A percentile compares a stretch with the other conserved stretches of the same genome.
phyloP scores from a whole-genome alignment of 2,329 filamentous ascomycete genomes.

The Thielaviopsis euricoi region DNA sequence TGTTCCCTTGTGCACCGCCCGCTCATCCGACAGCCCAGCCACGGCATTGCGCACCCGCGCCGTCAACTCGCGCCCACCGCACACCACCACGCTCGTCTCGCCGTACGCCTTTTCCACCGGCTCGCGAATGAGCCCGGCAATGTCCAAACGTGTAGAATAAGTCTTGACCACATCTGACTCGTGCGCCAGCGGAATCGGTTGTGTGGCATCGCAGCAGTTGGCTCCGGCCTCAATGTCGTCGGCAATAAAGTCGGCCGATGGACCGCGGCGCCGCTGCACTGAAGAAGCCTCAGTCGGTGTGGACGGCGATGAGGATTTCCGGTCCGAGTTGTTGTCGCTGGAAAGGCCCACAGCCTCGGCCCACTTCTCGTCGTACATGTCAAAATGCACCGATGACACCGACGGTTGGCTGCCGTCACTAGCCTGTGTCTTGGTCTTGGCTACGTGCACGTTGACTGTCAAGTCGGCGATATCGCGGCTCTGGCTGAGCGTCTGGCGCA shows the following conservation, averaged over 20 bases:
- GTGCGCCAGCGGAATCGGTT: not conserved
- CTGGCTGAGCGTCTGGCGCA: slow-evolving; percentile 28
- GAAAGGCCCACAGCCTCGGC: not conserved
- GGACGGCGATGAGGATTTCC: not conserved
- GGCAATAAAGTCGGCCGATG: not conserved
- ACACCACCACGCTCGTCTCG: slow-evolving; percentile 45
- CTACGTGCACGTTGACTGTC: slow-evolving; percentile 34
- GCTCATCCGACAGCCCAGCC: slow-evolving; percentile 38
- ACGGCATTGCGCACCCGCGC: slow-evolving; percentile 38
- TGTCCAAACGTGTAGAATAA: slow-evolving; percentile 31
- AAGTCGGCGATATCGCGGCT: slow-evolving; percentile 24
- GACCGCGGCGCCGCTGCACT: not conserved
- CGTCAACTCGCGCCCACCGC: slow-evolving; percentile 39
- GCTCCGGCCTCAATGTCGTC: slow-evolving; percentile 9
- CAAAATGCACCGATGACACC: not conserved
- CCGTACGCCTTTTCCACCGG: slow-evolving; percentile 41
- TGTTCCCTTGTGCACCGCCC: slow-evolving; percentile 47
- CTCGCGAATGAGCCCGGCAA: slow-evolving; percentile 32
- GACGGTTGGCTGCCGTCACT: not conserved
- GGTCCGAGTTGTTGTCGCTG: not conserved
- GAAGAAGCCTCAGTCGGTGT: not conserved
- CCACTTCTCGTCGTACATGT: not conserved
- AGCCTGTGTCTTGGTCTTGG: slow-evolving; percentile 35
- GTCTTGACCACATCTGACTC: slow-evolving; percentile 23
- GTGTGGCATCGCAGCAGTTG: slow-evolving; percentile 5